Evolutionary conservation across 2,329 filamentous ascomycete genomes (phyloP).

Genomic region (Ophiocordyceps camponoti-floridani): DNA sequence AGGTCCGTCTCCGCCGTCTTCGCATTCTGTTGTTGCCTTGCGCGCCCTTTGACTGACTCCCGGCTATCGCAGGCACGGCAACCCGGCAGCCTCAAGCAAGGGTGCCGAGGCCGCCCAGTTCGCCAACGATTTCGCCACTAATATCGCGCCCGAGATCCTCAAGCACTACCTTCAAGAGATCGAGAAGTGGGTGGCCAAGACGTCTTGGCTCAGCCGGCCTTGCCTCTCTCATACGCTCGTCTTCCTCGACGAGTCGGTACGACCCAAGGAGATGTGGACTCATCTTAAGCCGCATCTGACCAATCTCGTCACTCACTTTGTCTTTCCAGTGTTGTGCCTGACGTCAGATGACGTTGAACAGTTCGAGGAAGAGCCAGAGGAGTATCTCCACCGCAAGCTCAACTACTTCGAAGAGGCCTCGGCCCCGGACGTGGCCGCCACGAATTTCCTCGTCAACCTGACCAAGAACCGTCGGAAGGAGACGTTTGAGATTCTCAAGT

Average conservation of each 20-base stretch:
- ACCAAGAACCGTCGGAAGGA: slow-evolving; percentile 92
- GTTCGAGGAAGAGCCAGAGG: slow-evolving; percentile 85
- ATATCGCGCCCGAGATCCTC: slow-evolving; percentile 88
- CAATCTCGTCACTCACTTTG: slow-evolving; percentile 79
- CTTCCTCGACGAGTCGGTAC: slow-evolving; percentile 93
- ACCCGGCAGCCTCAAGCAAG: slow-evolving; percentile 59
- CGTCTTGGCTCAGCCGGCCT: slow-evolving; percentile 84
- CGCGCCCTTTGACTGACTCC: not conserved
- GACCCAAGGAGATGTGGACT: slow-evolving; percentile 93
- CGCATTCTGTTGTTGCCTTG: not conserved
- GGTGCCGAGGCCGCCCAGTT: slow-evolving; percentile 61
- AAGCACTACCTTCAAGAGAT: slow-evolving; percentile 90
- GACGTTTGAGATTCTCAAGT: slow-evolving; percentile 84
- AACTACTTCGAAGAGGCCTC: slow-evolving; percentile 98
- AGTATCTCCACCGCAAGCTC: slow-evolving; percentile 91
- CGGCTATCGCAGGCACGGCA: slow-evolving; percentile 54
- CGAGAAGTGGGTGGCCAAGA: slow-evolving; percentile 93
- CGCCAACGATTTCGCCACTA: slow-evolving; percentile 77
- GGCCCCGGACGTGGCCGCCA: slow-evolving; percentile 84
- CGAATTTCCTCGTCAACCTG: slow-evolving; percentile 87
- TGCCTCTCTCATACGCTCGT: slow-evolving; percentile 86
- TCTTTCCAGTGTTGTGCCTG: slow-evolving; percentile 90
- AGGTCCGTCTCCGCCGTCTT: slow-evolving; percentile 32
- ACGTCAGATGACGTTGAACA: slow-evolving; percentile 83
- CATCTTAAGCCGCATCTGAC: slow-evolving; percentile 86